Percentiles rank a stretch among this genome's conserved stretches.
phyloP scores from a whole-genome alignment of 2,329 filamentous ascomycete species.

The Fusarium nanum region DNA sequence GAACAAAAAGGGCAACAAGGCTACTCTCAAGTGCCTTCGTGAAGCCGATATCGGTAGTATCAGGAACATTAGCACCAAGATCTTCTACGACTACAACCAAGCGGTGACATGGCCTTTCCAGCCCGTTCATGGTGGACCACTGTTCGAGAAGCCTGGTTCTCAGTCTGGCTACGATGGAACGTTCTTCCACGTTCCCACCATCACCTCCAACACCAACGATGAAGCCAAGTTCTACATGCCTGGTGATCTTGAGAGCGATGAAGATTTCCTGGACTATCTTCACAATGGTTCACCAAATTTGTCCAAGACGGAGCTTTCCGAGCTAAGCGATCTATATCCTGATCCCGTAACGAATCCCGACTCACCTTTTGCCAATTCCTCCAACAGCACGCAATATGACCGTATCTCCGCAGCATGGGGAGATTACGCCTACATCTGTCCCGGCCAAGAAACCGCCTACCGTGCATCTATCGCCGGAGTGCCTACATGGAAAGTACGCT shows the following conservation, averaged over 20 bases:
- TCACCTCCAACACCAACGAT: slow-evolving; percentile 53
- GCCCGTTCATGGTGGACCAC: slow-evolving; percentile 57
- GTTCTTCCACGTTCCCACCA: slow-evolving; percentile 52
- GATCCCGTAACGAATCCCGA: slow-evolving; percentile 50
- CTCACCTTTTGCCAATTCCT: slow-evolving; percentile 53
- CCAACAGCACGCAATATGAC: slow-evolving; percentile 58
- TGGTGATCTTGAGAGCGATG: slow-evolving; percentile 50
- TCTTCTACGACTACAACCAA: slow-evolving; percentile 54
- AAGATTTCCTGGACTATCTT: slow-evolving; percentile 53
- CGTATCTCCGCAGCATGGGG: slow-evolving; percentile 58
- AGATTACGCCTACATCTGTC: slow-evolving; percentile 59
- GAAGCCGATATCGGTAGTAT: slow-evolving; percentile 52
- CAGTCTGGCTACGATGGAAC: slow-evolving; percentile 53
- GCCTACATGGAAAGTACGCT: slow-evolving; percentile 54
- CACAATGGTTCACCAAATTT: slow-evolving; percentile 51
- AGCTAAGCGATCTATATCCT: slow-evolving; percentile 50
- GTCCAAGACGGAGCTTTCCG: slow-evolving; percentile 46
- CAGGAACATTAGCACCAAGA: slow-evolving; percentile 51
- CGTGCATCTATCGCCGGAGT: slow-evolving; percentile 50
- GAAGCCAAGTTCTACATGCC: slow-evolving; percentile 52
- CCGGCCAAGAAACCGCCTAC: slow-evolving; percentile 58
- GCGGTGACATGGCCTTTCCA: slow-evolving; percentile 62
- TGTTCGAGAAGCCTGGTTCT: slow-evolving; percentile 61
- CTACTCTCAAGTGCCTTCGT: slow-evolving; percentile 55
- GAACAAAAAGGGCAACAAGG: slow-evolving; percentile 44